Evolutionary conservation across 2,329 filamentous ascomycete genomes (phyloP).

Genomic region (Dothideomycetes sp.): DNA sequence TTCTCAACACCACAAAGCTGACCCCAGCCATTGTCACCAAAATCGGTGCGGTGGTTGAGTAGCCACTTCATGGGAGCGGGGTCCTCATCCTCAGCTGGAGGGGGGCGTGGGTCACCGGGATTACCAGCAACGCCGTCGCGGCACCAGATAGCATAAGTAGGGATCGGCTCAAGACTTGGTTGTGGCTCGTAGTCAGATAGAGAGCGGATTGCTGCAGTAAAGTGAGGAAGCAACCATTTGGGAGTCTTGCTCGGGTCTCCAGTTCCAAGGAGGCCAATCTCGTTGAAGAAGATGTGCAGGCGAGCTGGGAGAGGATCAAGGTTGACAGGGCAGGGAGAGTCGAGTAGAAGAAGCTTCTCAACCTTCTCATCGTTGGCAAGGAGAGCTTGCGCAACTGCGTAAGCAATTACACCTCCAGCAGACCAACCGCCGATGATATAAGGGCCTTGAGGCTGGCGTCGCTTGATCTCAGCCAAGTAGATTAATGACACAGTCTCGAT

Average conservation of each 20-base stretch:
- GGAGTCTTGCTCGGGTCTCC: constrained; percentile 49
- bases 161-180: constrained; percentile 51
- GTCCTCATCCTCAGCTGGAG: constrained; percentile 48
- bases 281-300: constrained; percentile 62
- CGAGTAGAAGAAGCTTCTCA: constrained; percentile 40
- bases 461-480: constrained; percentile 59
- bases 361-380: constrained; percentile 37
- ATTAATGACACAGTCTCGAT: constrained; percentile 54
- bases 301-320: constrained; percentile 39
- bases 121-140: constrained; percentile 61
- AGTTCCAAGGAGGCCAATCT: constrained; percentile 60
- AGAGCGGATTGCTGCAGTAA: constrained; percentile 55
- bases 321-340: constrained; percentile 41
- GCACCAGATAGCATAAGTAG: constrained; percentile 58
- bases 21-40: constrained; percentile 59
- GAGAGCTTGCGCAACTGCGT: constrained; percentile 38
- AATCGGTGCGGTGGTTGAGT: constrained; percentile 62
- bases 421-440: constrained; percentile 46
- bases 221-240: constrained; percentile 64
- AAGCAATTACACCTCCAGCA: constrained; percentile 44
- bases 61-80: constrained; percentile 51
- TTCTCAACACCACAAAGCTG: constrained; percentile 51
- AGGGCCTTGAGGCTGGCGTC: constrained; percentile 54
- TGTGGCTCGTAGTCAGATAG: constrained; percentile 58
- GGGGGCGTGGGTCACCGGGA: constrained; percentile 53